Percentiles rank a stretch among this genome's conserved stretches.
Conservation (phyloP, 768 basidiomycete genomes). For the Dacryopinax spathularia region DNA sequence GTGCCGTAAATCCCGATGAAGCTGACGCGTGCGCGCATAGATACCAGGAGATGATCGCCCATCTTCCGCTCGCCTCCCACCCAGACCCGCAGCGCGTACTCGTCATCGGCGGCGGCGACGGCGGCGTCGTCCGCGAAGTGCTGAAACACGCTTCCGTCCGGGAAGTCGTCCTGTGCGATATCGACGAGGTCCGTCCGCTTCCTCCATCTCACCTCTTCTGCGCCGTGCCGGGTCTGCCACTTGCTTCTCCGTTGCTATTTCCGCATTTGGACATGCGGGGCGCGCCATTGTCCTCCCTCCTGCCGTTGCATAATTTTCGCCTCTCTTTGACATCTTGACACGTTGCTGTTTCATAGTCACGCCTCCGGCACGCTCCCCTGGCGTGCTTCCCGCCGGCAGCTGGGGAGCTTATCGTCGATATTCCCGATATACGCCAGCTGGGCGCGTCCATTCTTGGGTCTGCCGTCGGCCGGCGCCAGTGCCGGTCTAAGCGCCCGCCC, state of each 20-base stretch:
- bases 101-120: constrained; percentile 96
- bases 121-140: constrained; percentile 93
- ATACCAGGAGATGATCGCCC: constrained; percentile 98
- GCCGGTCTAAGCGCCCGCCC: background rate
- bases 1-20: constrained; percentile 2
- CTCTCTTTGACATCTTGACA: background rate
- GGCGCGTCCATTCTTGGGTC: too few relatives aligned
- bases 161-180: constrained; percentile 89
- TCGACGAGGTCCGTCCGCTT: constrained; percentile 62
- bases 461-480: too few relatives aligned
- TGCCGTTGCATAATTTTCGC: background rate
- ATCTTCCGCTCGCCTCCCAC: constrained; percentile 89
- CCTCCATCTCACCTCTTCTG: background rate
- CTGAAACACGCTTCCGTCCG: constrained; percentile 87
- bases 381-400: too few relatives aligned
- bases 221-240: background rate
- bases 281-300: background rate
- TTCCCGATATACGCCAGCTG: too few relatives aligned
- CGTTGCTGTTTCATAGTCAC: background rate
- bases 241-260: background rate
- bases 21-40: constrained; percentile 31
- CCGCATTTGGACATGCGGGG: background rate
- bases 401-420: too few relatives aligned
- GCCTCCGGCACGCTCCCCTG: too few relatives aligned
- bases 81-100: constrained; percentile 92